phyloP scores from a whole-genome alignment of 1,284 basidiomycete genomes.

The Heliocybe sulcata region DNA sequence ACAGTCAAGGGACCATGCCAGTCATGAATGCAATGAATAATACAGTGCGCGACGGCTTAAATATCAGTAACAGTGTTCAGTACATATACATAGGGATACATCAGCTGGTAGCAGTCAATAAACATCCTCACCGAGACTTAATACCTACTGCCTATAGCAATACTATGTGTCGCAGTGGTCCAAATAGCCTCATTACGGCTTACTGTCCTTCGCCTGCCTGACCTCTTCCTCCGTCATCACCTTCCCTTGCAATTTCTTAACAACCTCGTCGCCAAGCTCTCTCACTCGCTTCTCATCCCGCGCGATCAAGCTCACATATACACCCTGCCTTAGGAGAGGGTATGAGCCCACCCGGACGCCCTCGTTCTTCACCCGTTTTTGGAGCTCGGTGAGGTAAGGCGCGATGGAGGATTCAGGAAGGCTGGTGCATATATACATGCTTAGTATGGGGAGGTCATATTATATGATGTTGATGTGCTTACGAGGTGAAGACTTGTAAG shows the following conservation, averaged over 20 bases:
- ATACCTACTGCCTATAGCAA: too few species aligned
- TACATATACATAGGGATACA: too few species aligned
- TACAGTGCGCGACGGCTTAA: too few species aligned
- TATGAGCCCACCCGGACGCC: conserved; percentile 84
- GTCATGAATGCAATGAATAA: too few species aligned
- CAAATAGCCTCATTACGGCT: neutral
- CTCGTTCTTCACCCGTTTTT: conserved; percentile 66
- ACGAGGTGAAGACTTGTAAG: conserved; percentile 66
- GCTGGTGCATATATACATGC: conserved; percentile 27
- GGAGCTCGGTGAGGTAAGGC: conserved; percentile 78
- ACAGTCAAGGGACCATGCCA: too few species aligned
- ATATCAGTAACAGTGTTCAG: too few species aligned
- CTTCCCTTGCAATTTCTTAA: conserved; percentile 44
- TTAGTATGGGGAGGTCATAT: neutral
- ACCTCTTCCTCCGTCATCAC: conserved; percentile 57
- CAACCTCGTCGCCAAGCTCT: conserved; percentile 65
- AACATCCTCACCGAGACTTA: too few species aligned
- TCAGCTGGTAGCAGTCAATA: too few species aligned
- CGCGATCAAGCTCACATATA: conserved; percentile 79
- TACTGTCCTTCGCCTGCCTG: conserved; percentile 17
- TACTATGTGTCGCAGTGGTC: too few species aligned
- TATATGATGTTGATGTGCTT: conserved; percentile 35
- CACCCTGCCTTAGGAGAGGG: conserved; percentile 57
- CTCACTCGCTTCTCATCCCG: conserved; percentile 45
- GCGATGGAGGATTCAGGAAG: conserved; percentile 85